Evolutionary conservation across 805 yeast genomes (phyloP), one percentile per base, ranked within the genome.

Genomic region (Zygotorulaspora chibaensis): DNA sequence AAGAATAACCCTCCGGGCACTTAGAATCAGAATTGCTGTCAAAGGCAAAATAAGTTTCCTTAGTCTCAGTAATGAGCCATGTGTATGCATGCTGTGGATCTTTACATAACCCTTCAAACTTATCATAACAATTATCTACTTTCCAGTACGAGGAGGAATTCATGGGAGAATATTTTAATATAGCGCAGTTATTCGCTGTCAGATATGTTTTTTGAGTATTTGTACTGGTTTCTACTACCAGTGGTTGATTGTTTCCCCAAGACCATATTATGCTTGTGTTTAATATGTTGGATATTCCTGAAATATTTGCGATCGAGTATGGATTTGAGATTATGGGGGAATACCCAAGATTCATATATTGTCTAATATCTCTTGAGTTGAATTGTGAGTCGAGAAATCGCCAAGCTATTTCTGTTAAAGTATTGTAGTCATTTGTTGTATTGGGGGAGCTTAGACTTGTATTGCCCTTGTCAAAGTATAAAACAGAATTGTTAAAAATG

Each of bases 241-340:
- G 46, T 1, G 93, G 93, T 57, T 83, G 77, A 8, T 66, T 62
- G 0, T 71, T 58, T 0, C 73, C 76, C 96, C 96, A 89, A 1
- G 91, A 76, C 96, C 96, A 89, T 30, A 76, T 45, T 11, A 59
- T 47, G 0, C 75, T 64, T 12, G 57, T 37, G 12, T 68, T 59
- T 10, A 75, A 45, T 20, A 73, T 55, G 0, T 54, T 42, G 0
- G 68, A 58, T 8, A 74, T 60, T 12, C 60, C 54, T 11, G 63
- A 29, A 9, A 68, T 38, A 57, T 51, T 44, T 15, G 33, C 36
- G 2, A 26, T 37, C 35, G 38, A 39, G 35, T 52, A 58, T 27
- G 10, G 72, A 51, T 52, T 77, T 40, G 65, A 75, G 65, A 88
- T 60, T 0, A 87, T 72, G 0, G 96, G 88, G 0, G 86, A 73